These are phyloP conservation scores for Aspergillus sclerotialis DNA, from an alignment of 2,329 filamentous ascomycete species.

Conservation along the genomic window DNA sequence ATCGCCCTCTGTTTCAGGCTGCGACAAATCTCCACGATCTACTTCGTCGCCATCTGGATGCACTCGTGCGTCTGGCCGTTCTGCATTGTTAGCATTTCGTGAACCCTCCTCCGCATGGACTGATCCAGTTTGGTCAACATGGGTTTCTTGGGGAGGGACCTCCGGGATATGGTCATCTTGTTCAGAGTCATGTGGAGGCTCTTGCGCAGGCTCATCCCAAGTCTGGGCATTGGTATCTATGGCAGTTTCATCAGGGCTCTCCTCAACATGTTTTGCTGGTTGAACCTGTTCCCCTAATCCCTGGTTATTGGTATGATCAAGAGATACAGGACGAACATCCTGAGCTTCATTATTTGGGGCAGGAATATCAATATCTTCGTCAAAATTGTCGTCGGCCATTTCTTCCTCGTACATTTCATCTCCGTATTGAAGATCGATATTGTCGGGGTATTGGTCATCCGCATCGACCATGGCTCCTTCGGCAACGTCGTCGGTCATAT, in stretches of 20 bases:
- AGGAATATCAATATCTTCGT: slow-evolving; percentile 26
- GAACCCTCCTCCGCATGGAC: slow-evolving; percentile 4
- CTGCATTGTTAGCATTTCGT: slow-evolving; percentile 17
- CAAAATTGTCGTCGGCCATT: slow-evolving; percentile 34
- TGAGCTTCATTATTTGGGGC: slow-evolving; percentile 17
- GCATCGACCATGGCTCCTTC: slow-evolving; percentile 33
- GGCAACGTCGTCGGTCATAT: slow-evolving; percentile 41
- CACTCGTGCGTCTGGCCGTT: slow-evolving; percentile 6
- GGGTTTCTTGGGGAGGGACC: slow-evolving; percentile 4
- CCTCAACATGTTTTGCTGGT: slow-evolving; percentile 1
- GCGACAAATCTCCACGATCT: slow-evolving; percentile 4
- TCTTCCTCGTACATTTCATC: slow-evolving; percentile 29
- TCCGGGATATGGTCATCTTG: slow-evolving; percentile 4
- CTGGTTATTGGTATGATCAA: slow-evolving; percentile 6
- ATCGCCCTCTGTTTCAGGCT: slow-evolving; percentile 9
- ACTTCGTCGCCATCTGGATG: slow-evolving; percentile 3
- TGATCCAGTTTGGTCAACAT: slow-evolving; percentile 3
- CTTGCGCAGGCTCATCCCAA: slow-evolving; percentile 2
- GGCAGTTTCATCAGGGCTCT: neutral
- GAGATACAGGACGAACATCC: slow-evolving; percentile 1
- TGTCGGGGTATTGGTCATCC: slow-evolving; percentile 21
- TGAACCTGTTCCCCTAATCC: slow-evolving; percentile 1
- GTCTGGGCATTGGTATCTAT: slow-evolving; percentile 3
- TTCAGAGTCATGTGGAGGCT: slow-evolving; percentile 2
- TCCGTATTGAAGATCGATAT: slow-evolving; percentile 24